Base-by-base conservation (phyloP, 2,329 filamentous ascomycete species). In the Claviceps pazoutovae region DNA sequence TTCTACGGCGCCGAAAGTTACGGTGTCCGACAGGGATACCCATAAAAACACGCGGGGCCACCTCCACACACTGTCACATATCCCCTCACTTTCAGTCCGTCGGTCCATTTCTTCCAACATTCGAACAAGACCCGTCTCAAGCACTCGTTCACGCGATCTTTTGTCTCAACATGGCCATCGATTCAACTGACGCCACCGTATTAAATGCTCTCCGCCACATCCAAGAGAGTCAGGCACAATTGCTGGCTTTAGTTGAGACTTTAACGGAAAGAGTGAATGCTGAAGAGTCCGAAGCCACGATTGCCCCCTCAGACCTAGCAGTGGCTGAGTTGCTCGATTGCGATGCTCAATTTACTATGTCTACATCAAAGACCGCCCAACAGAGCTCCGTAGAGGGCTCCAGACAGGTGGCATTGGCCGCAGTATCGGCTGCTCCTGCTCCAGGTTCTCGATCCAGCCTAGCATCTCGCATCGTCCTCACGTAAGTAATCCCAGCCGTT, bases 401-500 rank as follows among this genome's bases (percentile, higher is more conserved):
- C 16, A 51, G 34, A 21, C 42, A 46, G 5, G 19, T 38, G 42
- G 23, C 42, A 6, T n/a, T 8, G 6, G 17, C 21, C 13, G n/a
- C 37, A n/a, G n/a, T 26, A 19, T 16, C 30, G 17, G 16, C 30
- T 37, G 16, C 23, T 48, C 17, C 13, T 6, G 61, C 65, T 13
- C 55, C 64, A 4, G 61, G 60, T 17, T 65, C 70, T 56, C 72
- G 72, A 54, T 66, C 74, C 5, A 68, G 66, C 4, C 72, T 77
- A 55, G 73, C 74, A 9, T 77, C 75, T 50, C 73, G 76, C 19
- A 78, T 79, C 54, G 70, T 79, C 55, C 68, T 79, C 55, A 79
- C 76, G 74, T 76, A 61, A 60, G 65, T 56, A 63, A 56, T 52
- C 9, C 44, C 41, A 8, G 5, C 6, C n/a, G 5, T n/a, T 16